These are phyloP conservation scores for Penicillium subrubescens DNA, from an alignment of 495 filamentous ascomycete species.

Conservation along the genomic window DNA sequence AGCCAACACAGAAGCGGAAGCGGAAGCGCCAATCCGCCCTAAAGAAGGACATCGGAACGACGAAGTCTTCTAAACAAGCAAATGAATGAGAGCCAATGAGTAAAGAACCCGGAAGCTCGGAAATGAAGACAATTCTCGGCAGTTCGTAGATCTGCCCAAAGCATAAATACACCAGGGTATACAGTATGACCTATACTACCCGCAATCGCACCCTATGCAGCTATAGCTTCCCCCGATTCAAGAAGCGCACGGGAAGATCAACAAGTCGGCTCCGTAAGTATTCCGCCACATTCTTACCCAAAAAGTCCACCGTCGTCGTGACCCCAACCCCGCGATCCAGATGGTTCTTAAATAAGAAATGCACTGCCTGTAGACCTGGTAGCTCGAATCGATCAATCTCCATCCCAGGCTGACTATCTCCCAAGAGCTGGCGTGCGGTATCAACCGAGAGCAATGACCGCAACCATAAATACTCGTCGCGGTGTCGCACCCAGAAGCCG, in stretches of 20 bases:
- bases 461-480: conserved; percentile 55
- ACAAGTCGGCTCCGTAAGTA: conserved; percentile 51
- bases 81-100: neutral
- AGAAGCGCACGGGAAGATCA: conserved; percentile 48
- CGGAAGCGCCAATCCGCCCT: neutral
- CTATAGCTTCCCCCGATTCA: conserved; percentile 41
- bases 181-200: neutral
- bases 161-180: neutral
- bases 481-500: conserved; percentile 54
- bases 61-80: neutral
- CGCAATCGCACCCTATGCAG: neutral
- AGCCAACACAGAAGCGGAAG: neutral
- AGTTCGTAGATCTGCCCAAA: neutral
- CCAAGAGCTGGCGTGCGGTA: conserved; percentile 41
- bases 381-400: conserved; percentile 57
- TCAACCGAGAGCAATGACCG: conserved; percentile 45
- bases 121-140: neutral
- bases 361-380: conserved; percentile 44
- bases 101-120: neutral
- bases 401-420: conserved; percentile 36
- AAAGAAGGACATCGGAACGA: neutral
- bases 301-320: conserved; percentile 51
- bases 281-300: conserved; percentile 61
- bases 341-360: conserved; percentile 58
- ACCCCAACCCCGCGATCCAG: conserved; percentile 56